Conservation (phyloP, 2,329 filamentous ascomycete species). For the Diplodia scrobiculata region DNA sequence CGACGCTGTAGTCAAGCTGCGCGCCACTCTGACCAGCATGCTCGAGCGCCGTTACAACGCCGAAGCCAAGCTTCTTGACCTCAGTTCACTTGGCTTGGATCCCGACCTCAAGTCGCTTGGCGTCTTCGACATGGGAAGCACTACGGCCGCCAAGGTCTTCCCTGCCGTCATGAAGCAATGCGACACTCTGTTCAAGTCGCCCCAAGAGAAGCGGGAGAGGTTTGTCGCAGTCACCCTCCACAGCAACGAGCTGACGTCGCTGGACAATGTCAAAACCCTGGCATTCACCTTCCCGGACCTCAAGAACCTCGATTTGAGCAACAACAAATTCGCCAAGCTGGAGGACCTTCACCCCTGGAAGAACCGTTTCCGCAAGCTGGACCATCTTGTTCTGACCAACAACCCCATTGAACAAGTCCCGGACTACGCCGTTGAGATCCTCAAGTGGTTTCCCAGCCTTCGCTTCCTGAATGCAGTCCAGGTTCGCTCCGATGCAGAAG, state of each 20-base stretch:
- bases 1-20: neutral
- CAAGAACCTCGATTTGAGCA: slow-evolving; percentile 83
- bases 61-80: slow-evolving; percentile 73
- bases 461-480: slow-evolving; percentile 73
- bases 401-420: slow-evolving; percentile 66
- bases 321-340: slow-evolving; percentile 73
- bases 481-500: slow-evolving; percentile 71
- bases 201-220: slow-evolving; percentile 71
- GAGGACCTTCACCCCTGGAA: slow-evolving; percentile 74
- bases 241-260: slow-evolving; percentile 74
- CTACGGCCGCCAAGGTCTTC: slow-evolving; percentile 82
- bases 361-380: slow-evolving; percentile 73
- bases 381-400: slow-evolving; percentile 75
- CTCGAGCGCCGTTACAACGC: slow-evolving; percentile 73
- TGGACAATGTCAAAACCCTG: slow-evolving; percentile 71
- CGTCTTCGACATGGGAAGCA: slow-evolving; percentile 67
- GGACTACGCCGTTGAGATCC: slow-evolving; percentile 66
- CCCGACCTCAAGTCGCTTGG: slow-evolving; percentile 70
- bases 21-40: slow-evolving; percentile 64
- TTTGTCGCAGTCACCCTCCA: slow-evolving; percentile 81
- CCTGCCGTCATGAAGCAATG: slow-evolving; percentile 87
- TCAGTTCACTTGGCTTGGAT: slow-evolving; percentile 76
- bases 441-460: slow-evolving; percentile 81
- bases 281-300: slow-evolving; percentile 80
- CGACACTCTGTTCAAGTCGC: slow-evolving; percentile 71